Conservation (phyloP, 129 eudicot species). For the Saposhnikovia divaricata region DNA sequence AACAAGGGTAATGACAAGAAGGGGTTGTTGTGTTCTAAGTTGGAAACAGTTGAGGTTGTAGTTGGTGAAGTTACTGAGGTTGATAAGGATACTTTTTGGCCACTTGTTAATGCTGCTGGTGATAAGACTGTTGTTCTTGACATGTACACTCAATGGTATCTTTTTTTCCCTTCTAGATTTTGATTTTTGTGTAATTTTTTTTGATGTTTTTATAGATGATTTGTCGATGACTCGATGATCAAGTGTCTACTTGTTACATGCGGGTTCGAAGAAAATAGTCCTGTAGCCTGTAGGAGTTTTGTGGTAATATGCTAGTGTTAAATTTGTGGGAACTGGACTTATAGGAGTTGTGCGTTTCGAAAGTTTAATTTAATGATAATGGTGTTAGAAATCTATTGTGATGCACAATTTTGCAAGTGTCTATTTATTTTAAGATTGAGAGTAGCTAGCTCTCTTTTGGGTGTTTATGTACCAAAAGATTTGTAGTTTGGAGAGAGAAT, state of each 20-base stretch:
- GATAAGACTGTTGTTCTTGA: slow-evolving; percentile 75
- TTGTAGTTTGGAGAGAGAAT: background rate
- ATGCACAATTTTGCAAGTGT: background rate
- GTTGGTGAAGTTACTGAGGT: slow-evolving; percentile 82
- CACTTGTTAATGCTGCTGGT: slow-evolving; percentile 74
- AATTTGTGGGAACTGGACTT: background rate
- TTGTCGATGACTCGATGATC: no score
- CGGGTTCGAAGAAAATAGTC: background rate
- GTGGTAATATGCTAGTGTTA: background rate
- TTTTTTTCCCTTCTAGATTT: background rate
- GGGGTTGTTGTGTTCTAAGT: slow-evolving; percentile 29
- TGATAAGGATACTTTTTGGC: slow-evolving; percentile 81
- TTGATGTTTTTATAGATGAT: no score
- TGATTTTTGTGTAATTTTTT: background rate
- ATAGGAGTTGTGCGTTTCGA: background rate
- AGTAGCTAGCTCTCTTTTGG: background rate
- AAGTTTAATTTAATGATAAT: background rate
- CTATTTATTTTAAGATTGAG: background rate
- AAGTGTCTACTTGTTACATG: no score
- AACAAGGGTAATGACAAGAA: slow-evolving; percentile 3
- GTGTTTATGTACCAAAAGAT: background rate
- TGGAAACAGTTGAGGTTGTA: slow-evolving; percentile 43
- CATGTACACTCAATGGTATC: slow-evolving; percentile 92
- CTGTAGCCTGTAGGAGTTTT: background rate
- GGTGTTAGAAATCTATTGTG: background rate